These are phyloP conservation scores for Mesembryanthemum crystallinum DNA, from an alignment of 148 eudicot genomes.

Conservation along the genomic window DNA sequence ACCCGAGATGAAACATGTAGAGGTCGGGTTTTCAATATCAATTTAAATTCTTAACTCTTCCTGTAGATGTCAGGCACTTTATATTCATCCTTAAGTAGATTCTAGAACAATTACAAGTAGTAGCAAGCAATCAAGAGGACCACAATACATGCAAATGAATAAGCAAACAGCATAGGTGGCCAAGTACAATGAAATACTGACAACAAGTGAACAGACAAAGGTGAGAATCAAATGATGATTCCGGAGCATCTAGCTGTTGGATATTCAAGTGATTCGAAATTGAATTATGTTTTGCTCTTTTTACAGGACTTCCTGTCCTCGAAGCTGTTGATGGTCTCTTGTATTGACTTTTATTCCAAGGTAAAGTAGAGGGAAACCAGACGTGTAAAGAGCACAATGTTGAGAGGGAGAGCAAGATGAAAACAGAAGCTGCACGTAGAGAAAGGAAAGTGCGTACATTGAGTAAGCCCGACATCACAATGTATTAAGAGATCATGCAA, in stretches of 20 bases:
- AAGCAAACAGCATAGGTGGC: neutral
- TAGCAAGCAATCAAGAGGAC: neutral
- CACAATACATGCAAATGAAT: neutral
- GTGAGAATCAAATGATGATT: neutral
- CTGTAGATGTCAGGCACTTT: neutral
- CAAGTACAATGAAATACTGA: too few species aligned
- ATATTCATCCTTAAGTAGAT: neutral
- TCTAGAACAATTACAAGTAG: neutral
- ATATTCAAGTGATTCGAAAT: neutral
- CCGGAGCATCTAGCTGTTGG: neutral
- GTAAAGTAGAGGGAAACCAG: neutral
- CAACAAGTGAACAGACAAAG: too few species aligned
- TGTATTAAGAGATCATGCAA: conserved; percentile 20
- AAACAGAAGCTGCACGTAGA: neutral
- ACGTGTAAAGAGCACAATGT: neutral
- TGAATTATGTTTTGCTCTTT: neutral
- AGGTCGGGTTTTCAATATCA: neutral
- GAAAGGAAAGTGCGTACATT: conserved; percentile 18
- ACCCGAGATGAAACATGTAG: neutral
- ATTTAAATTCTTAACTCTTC: neutral
- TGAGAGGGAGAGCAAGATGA: neutral
- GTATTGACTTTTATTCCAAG: neutral
- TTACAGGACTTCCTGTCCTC: too few species aligned
- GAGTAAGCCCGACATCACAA: conserved; percentile 31
- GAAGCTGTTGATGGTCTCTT: too few species aligned